Percentiles rank a stretch among this genome's conserved stretches.
Conservation (phyloP, 2,329 filamentous ascomycete species). For the Penicillium sp. region DNA sequence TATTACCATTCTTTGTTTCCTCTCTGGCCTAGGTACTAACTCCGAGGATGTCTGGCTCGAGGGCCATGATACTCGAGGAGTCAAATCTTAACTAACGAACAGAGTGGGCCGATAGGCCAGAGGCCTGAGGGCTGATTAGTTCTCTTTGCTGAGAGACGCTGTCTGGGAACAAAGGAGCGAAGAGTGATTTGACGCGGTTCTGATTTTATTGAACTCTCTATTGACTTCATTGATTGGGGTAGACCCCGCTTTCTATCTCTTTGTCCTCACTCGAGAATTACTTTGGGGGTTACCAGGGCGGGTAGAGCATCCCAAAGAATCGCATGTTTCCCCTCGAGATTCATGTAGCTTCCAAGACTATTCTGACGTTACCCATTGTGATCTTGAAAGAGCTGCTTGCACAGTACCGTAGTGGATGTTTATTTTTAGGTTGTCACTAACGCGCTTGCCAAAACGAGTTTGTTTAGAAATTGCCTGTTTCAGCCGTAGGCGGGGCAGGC, state of each 20-base stretch:
- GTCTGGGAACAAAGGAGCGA: neutral
- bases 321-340: neutral
- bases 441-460: constrained; percentile 27
- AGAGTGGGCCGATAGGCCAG: neutral
- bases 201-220: neutral
- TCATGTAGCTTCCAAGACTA: neutral
- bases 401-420: neutral
- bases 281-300: neutral
- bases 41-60: neutral
- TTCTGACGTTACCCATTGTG: no score
- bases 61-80: neutral
- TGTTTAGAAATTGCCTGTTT: constrained; percentile 45
- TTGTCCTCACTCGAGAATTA: neutral
- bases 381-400: neutral
- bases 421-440: constrained; percentile 6
- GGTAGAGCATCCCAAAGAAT: neutral
- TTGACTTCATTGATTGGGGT: neutral
- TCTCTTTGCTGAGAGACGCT: neutral
- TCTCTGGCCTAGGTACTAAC: neutral
- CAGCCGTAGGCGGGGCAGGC: constrained; percentile 20
- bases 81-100: neutral
- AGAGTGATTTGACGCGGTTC: neutral
- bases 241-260: neutral
- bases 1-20: neutral
- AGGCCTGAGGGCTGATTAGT: neutral